These are phyloP conservation scores for Citrullus colocynthis DNA, from an alignment of 306 rosid genomes.

Conservation along the genomic window DNA sequence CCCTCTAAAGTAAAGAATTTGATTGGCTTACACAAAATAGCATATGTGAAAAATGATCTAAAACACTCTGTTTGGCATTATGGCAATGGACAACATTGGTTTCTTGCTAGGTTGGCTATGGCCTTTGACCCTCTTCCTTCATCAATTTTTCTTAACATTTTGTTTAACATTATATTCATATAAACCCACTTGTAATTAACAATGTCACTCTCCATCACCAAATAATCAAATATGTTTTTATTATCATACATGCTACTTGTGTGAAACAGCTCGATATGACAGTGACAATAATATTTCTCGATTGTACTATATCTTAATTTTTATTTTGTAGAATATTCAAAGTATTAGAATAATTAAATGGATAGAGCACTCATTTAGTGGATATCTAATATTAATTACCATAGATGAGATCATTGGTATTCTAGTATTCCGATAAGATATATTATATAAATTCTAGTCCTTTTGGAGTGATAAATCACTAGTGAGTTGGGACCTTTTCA, in stretches of 20 bases:
- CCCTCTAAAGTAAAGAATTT: not conserved
- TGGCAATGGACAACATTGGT: not conserved
- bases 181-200: not conserved
- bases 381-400: no score
- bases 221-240: not conserved
- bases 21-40: not conserved
- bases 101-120: not conserved
- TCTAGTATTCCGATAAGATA: no score
- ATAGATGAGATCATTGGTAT: no score
- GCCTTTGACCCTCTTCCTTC: not conserved
- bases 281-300: not conserved
- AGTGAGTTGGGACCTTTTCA: not conserved
- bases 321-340: not conserved
- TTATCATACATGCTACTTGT: not conserved
- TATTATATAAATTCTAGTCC: not conserved
- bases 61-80: not conserved
- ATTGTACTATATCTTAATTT: not conserved
- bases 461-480: not conserved
- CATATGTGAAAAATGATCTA: not conserved
- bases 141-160: not conserved
- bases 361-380: not conserved
- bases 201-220: not conserved
- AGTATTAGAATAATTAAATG: not conserved
- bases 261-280: not conserved
- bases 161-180: not conserved